Base-by-base conservation (phyloP, 2,329 filamentous ascomycete species). In the Macroventuria anomochaeta region DNA sequence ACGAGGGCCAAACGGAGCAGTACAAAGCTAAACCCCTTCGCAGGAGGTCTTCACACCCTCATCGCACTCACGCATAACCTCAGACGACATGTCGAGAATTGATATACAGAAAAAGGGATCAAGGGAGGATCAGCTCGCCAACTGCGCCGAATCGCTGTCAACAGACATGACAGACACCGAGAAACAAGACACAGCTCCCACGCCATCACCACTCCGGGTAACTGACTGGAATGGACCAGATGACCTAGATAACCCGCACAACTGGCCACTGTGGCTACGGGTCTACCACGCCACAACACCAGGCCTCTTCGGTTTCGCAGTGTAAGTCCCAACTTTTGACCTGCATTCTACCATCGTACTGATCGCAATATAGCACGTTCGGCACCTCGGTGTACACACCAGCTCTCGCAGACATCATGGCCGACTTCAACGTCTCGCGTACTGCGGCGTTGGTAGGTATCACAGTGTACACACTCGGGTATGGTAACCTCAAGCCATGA, bases 361-460 rank as follows among this genome's bases (percentile, higher is more conserved):
- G 15, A 51, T 15, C 11, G 12, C n/a, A 6, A 8, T 13, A n/a
- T 21, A 84, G 82, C 8, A 81, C 83, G 1, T 73, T 84, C 18
- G 81, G 79, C 1, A 80, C 79, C 0, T 85, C 84, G 10, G 78
- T 85, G 55, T 79, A 84, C 64, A 82, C 80, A 25, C 76, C 83
- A 0, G 79, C 79, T 4, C 65, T 77, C 18, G 39, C 59, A 2
- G 72, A 81, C 3, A 65, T 88, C 5, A 80, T 80, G 72, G 33
- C 64, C 0, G 76, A 83, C 6, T 89, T 89, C 66, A 59, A 77
- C 37, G 77, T 87, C 11, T 79, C 77, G 12, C 77, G 78, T 41
- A 86, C 83, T 1, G 77, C 79, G 7, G 82, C 85, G 0, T 74
- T 88, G n/a, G 71, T 88, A 0, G 82, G 83, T 0, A 69, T 88